Evolutionary conservation across 768 basidiomycete species (phyloP), one percentile per base, ranked within the genome.

Genomic region (Sarcodon sp.): DNA sequence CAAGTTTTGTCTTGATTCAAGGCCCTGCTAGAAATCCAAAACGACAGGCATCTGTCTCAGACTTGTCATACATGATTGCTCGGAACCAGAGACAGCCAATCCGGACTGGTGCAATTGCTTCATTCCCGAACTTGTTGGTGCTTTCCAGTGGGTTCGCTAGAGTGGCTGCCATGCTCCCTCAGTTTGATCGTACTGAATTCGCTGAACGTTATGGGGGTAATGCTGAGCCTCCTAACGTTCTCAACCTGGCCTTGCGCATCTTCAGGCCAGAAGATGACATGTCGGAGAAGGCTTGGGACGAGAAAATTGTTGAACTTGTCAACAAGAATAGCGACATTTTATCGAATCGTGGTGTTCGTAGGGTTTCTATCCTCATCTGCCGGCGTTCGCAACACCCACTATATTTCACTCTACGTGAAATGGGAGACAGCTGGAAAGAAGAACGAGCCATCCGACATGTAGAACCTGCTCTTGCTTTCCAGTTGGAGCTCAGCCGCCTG

Each of bases 361-460:
- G 96, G 57, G 72, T 94, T 43, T 89, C 94, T 1, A 77, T 96
- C 64, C 68, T 98, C 50, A 81, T 98, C 53, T 98, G 96, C 69
- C 83, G 89, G 45, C 81, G 76, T 49, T 84, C 85, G 44, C 81
- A 87, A 62, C 98, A 98, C 64, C 96, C 96, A 6, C 78, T 86
- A 58, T 98, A 93, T 74, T 90, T 81, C 70, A 98, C 96, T 45
- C 68, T 98, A 12, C 83, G 94, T 48, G 78, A 83, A 46, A 68
- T 71, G 51, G 74, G 78, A 37, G 80, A 76, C 11, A 62, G 64
- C 12, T 99, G 96, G 96, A 76, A 71, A 44, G 96, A 99, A 72
- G 90, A 98, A 62, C 80, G 90, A 62, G 84, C 92, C 11, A 94
- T 99, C 62, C 86, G 96, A 62, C 96, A 98, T 69, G 92, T 96